Base-by-base conservation (phyloP, 2,329 filamentous ascomycete species). In the Aspergillus ruber region DNA sequence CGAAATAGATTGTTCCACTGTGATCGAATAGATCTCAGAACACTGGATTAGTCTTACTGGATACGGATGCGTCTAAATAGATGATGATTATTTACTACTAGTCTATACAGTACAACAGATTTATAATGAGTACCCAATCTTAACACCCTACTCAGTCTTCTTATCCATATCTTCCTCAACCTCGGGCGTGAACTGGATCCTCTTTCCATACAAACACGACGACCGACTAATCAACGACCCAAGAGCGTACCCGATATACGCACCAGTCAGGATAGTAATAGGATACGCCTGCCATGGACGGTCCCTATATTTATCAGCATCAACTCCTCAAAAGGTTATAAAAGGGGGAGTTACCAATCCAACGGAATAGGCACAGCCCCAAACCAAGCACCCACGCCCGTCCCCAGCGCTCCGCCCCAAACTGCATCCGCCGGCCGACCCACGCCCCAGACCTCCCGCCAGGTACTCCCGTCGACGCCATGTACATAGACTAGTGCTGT, bases 281-380 rank as follows among this genome's bases (percentile, higher is more conserved):
- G 93, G 93, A 87, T 91, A 98, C 67, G 85, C 88, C 79, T 98
- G 93, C 93, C 93, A 98, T 58, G 95, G 90, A n/a, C 93, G 83
- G 67, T 98, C 93, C 79, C 77, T 79, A 53, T 3, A 35, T 3
- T 18, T 25, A 29, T 48, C 38, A 49, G 40, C 27, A 18, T 18
- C 8, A 33, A 1, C 13, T 5, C 23, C 3, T 29, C 45, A 18
- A 29, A n/a, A n/a, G n/a, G n/a, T n/a, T n/a, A 38, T 3, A 47
- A 29, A 47, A 18, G 25, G 5, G 33, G 17, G 13, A 20, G 20
- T 57, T 53, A 80, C 91, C 91, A 97, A 67, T 98, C 93, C 56
- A 98, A 74, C 2, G 93, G 93, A 58, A 98, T 97, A 0, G 94
- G 93, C 45, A 97, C 82, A 6, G 93, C 93, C 3, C 93, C 93